Evolutionary conservation across 225 moss, liverwort and hornwort genomes (phyloP).

Genomic region (Bryoerythrophyllum caledonicum): DNA sequence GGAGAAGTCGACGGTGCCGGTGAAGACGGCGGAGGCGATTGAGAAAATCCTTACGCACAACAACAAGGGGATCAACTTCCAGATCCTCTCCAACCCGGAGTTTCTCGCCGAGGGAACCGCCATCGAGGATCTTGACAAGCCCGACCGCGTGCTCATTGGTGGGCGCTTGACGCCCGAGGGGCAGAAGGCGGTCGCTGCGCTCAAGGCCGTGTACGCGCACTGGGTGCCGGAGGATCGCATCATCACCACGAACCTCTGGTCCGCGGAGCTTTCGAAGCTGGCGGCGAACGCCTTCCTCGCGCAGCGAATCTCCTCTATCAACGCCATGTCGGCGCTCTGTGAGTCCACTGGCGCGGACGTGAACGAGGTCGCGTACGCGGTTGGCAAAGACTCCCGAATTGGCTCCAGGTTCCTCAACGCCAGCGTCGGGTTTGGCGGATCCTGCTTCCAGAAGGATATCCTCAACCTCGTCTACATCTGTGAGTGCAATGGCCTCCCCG

Average conservation of each 20-base stretch:
- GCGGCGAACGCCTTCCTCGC: conserved; percentile 91
- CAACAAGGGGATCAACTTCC: conserved; percentile 86
- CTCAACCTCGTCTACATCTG: conserved; percentile 91
- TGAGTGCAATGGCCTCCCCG: conserved; percentile 83
- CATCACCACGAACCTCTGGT: conserved; percentile 90
- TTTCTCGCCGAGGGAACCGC: conserved; percentile 90
- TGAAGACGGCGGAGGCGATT: conserved; percentile 93
- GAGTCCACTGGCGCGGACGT: conserved; percentile 91
- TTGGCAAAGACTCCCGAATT: conserved; percentile 79
- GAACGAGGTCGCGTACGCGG: conserved; percentile 74
- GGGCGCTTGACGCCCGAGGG: conserved; percentile 72
- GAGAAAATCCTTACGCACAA: conserved; percentile 91
- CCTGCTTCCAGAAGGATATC: conserved; percentile 97
- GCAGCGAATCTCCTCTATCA: conserved; percentile 83
- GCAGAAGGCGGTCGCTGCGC: conserved; percentile 68
- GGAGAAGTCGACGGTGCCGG: conserved; percentile 94
- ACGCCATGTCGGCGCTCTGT: conserved; percentile 90
- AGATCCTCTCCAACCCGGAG: conserved; percentile 96
- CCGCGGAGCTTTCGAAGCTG: conserved; percentile 92
- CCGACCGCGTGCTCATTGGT: conserved; percentile 86
- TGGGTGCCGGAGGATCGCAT: conserved; percentile 89
- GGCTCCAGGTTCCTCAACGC: conserved; percentile 76
- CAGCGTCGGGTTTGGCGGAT: conserved; percentile 83
- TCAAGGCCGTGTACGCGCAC: conserved; percentile 93
- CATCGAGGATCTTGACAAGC: conserved; percentile 73